phyloP scores from a whole-genome alignment of 306 rosid species.

The Carpinus fangiana region DNA sequence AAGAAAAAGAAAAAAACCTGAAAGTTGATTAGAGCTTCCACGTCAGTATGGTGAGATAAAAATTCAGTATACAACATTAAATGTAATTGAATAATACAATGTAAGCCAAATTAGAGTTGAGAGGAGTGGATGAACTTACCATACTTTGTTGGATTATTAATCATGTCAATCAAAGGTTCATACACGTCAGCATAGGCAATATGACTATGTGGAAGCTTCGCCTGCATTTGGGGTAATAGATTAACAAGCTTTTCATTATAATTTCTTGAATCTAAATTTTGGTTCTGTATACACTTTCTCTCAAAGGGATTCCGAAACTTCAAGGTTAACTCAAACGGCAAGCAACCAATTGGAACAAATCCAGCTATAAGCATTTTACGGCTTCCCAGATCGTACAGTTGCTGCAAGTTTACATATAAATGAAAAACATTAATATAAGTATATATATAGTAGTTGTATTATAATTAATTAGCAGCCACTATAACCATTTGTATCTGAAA shows the following conservation, averaged over 20 bases:
- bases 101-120: neutral
- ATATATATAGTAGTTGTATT: too few relatives aligned
- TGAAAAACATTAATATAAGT: too few relatives aligned
- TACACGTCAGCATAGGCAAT: constrained; percentile 32
- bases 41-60: too few relatives aligned
- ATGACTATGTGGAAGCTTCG: constrained; percentile 30
- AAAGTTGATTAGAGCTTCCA: too few relatives aligned
- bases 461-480: too few relatives aligned
- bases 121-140: constrained; percentile 18
- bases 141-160: constrained; percentile 29
- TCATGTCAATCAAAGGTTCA: constrained; percentile 21
- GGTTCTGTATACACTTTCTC: constrained; percentile 25
- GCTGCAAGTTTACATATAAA: constrained; percentile 11
- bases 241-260: constrained; percentile 39
- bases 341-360: constrained; percentile 51
- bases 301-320: neutral
- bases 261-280: constrained; percentile 29
- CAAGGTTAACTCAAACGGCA: constrained; percentile 39
- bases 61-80: too few relatives aligned
- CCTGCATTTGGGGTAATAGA: constrained; percentile 23
- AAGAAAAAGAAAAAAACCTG: too few relatives aligned
- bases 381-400: constrained; percentile 41
- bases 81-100: too few relatives aligned
- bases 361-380: constrained; percentile 33
- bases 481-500: too few relatives aligned